Percentiles rank a stretch among this genome's conserved stretches.
Conservation (phyloP, 78 protist species). For the slime mould (Dictyostelium discoideum) region DNA sequence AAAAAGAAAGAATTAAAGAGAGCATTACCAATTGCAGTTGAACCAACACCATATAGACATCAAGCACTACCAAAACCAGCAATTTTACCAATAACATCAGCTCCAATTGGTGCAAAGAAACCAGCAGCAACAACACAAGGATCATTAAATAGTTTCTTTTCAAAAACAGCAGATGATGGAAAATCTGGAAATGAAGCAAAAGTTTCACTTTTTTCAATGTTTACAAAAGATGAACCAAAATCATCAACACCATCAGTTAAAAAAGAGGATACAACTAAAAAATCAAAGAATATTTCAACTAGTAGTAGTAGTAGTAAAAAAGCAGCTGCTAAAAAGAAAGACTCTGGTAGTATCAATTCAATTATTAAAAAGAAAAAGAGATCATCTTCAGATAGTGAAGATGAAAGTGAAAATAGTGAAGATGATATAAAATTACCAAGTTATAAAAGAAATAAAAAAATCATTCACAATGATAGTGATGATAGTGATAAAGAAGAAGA, state of each 20-base stretch:
- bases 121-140: not conserved
- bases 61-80: not conserved
- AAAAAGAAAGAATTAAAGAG: constrained; percentile 46
- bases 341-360: not conserved
- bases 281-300: not conserved
- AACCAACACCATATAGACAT: constrained; percentile 27
- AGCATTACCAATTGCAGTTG: constrained; percentile 40
- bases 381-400: constrained; percentile 10
- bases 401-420: constrained; percentile 17
- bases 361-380: constrained; percentile 3
- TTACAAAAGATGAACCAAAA: not conserved
- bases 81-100: not conserved
- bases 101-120: not conserved
- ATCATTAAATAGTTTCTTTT: constrained; percentile 12
- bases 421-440: constrained; percentile 7
- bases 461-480: not conserved
- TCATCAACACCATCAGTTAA: not conserved
- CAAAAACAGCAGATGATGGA: not conserved
- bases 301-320: not conserved
- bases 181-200: not conserved
- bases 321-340: not conserved
- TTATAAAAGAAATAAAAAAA: not conserved
- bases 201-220: constrained; percentile 11
- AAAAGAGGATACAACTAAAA: constrained; percentile 6
- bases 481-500: not conserved